Evolutionary conservation across 164 flowering plant genomes (phyloP).

Genomic region (Magnolia sinica): DNA sequence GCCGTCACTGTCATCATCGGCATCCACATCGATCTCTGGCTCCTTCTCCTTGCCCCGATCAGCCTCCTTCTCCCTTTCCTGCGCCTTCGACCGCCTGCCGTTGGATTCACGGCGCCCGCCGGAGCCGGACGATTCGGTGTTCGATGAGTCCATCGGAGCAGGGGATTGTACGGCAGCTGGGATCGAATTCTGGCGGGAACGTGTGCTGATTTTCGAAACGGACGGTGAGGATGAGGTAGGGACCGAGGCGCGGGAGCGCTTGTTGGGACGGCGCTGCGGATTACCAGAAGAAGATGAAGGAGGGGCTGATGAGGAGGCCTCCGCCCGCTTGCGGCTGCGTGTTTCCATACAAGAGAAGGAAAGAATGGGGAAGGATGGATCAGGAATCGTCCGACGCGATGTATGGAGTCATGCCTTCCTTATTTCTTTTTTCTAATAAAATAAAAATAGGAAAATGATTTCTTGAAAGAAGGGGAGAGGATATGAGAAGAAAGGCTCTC

Average conservation of each 20-base stretch:
- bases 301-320: conserved; percentile 97
- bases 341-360: conserved; percentile 93
- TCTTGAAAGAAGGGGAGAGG: not conserved
- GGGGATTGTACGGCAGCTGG: conserved; percentile 45
- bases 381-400: conserved; percentile 39
- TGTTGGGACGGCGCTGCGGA: conserved; percentile 51
- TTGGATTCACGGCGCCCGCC: conserved; percentile 36
- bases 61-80: conserved; percentile 15
- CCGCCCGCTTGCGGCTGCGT: conserved; percentile 99
- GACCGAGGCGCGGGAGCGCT: conserved; percentile 54
- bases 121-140: conserved; percentile 22
- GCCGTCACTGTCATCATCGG: conserved; percentile 66
- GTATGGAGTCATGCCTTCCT: conserved; percentile 20
- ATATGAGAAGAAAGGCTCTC: not conserved
- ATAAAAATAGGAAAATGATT: not conserved
- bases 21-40: conserved; percentile 48
- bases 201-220: conserved; percentile 43
- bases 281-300: conserved; percentile 31
- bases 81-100: conserved; percentile 27
- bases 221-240: conserved; percentile 23
- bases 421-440: not conserved
- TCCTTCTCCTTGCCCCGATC: conserved; percentile 55
- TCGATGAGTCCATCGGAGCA: conserved; percentile 25
- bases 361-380: conserved; percentile 37
- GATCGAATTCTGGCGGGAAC: conserved; percentile 46